These are phyloP conservation scores for Plasmodium yoelii DNA, from an alignment of 169 alveolate genomes.

Conservation along the genomic window DNA sequence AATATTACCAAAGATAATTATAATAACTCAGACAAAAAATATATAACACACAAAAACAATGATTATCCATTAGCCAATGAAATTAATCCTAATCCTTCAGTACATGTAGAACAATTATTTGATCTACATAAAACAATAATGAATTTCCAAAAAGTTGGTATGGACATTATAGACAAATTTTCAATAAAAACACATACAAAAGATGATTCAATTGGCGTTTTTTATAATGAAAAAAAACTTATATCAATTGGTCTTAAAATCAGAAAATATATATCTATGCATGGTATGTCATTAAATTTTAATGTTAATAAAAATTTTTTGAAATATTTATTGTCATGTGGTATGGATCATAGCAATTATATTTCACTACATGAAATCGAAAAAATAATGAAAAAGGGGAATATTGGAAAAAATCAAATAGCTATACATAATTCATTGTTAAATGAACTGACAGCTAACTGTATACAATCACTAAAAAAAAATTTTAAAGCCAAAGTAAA, in stretches of 20 bases:
- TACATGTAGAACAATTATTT: constrained; percentile 28
- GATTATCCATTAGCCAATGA: not conserved
- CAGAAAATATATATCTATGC: constrained; percentile 79
- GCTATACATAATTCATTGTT: constrained; percentile 8
- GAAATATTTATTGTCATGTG: constrained; percentile 78
- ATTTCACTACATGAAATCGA: constrained; percentile 51
- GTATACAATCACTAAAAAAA: constrained; percentile 38
- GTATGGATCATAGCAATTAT: constrained; percentile 73
- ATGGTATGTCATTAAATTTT: constrained; percentile 83
- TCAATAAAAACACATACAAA: constrained; percentile 54
- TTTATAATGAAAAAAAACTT: constrained; percentile 74
- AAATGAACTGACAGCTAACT: constrained; percentile 22
- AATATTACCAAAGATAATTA: constrained; percentile 16
- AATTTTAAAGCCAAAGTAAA: constrained; percentile 48
- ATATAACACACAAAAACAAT: not conserved
- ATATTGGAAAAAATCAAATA: constrained; percentile 4
- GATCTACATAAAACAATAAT: constrained; percentile 72
- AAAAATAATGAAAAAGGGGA: constrained; percentile 16
- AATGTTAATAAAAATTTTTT: constrained; percentile 31
- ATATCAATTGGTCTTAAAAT: constrained; percentile 79
- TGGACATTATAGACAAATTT: constrained; percentile 33
- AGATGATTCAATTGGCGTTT: constrained; percentile 77
- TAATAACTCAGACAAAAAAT: constrained; percentile 24
- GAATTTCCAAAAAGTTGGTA: constrained; percentile 66
- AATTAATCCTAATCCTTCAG: not conserved